Conservation (phyloP, 2,329 filamentous ascomycete species). For the Aspergillus sergii region DNA sequence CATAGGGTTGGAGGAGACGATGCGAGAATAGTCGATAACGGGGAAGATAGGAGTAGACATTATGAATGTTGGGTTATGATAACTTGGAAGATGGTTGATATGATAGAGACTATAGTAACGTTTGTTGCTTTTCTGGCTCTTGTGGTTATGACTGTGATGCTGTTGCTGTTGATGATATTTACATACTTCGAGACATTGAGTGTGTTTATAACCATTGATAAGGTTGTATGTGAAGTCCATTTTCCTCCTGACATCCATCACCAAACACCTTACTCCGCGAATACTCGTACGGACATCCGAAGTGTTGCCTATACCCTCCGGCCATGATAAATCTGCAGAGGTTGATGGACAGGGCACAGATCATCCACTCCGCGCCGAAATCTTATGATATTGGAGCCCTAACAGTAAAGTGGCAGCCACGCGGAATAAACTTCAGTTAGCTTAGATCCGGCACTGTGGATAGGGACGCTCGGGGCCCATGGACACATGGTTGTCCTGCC, state of each 20-base stretch:
- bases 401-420: not conserved
- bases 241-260: not conserved
- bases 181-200: not conserved
- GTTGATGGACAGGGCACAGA: not conserved
- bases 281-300: not conserved
- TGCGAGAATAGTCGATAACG: not conserved
- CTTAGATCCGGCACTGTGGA: not conserved
- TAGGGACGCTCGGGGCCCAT: not conserved
- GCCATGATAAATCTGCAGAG: not conserved
- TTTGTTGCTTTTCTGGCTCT: not conserved
- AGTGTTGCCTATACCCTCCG: not conserved
- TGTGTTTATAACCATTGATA: not conserved
- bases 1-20: not conserved
- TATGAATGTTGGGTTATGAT: not conserved
- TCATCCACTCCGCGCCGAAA: not conserved
- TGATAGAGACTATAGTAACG: not conserved
- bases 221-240: not conserved
- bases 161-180: not conserved
- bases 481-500: not conserved
- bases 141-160: not conserved
- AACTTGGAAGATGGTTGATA: not conserved
- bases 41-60: not conserved
- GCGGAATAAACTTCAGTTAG: not conserved
- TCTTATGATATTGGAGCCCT: not conserved
- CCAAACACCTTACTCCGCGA: not conserved